Evolutionary conservation across 352 stramenopile species (phyloP).

Genomic region (Ochromonadaceae sp.): DNA sequence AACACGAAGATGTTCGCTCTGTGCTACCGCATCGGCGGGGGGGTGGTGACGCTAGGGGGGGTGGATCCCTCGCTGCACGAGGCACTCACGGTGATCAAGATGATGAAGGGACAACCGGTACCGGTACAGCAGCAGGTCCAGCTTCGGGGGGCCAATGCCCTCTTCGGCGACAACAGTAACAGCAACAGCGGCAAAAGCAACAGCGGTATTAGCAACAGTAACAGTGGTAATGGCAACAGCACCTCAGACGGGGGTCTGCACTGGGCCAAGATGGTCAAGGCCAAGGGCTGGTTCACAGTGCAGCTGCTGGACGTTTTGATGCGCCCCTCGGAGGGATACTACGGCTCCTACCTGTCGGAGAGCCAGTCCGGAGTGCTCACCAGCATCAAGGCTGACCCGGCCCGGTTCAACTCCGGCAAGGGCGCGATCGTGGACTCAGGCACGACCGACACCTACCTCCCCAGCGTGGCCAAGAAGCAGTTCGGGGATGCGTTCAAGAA

Average conservation of each 20-base stretch:
- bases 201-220: neutral
- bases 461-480: slow-evolving; percentile 21
- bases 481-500: slow-evolving; percentile 43
- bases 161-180: too few species aligned
- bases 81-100: slow-evolving; percentile 61
- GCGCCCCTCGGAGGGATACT: neutral
- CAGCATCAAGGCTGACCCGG: slow-evolving; percentile 33
- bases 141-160: too few species aligned
- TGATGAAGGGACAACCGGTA: too few species aligned
- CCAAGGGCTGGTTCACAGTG: slow-evolving; percentile 16
- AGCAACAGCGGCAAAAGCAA: too few species aligned
- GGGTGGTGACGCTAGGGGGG: slow-evolving; percentile 75
- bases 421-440: slow-evolving; percentile 58
- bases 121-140: slow-evolving; percentile 40
- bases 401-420: slow-evolving; percentile 39
- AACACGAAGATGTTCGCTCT: slow-evolving; percentile 69
- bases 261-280: neutral
- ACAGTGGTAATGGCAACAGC: neutral
- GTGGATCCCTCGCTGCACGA: slow-evolving; percentile 42
- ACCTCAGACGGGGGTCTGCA: neutral
- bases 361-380: slow-evolving; percentile 11
- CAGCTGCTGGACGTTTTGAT: slow-evolving; percentile 7
- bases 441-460: slow-evolving; percentile 55
- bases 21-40: slow-evolving; percentile 67
- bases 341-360: too few species aligned